Conservation (phyloP, 164 flowering plant genomes). For the Sextonia rubra region DNA sequence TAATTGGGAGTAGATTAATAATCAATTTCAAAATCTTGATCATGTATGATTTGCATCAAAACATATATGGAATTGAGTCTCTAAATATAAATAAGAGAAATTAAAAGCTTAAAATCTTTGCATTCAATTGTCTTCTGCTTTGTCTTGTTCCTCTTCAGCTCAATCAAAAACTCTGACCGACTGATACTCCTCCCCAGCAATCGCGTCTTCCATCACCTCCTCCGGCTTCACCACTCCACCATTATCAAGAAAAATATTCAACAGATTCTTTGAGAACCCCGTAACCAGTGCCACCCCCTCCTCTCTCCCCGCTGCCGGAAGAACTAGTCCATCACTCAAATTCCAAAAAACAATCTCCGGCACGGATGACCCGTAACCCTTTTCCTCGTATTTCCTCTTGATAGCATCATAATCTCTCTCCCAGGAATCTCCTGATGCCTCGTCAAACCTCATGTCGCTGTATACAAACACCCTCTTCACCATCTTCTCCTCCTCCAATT, state of each 20-base stretch:
- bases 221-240: constrained; percentile 34
- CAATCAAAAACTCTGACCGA: constrained; percentile 34
- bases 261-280: constrained; percentile 48
- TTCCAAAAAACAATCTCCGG: constrained; percentile 61
- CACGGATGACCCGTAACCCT: constrained; percentile 23
- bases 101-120: too few species aligned
- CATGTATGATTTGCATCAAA: too few species aligned
- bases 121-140: neutral
- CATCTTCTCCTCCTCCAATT: constrained; percentile 23
- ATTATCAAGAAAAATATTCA: constrained; percentile 38
- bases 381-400: constrained; percentile 27
- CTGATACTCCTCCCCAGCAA: constrained; percentile 30
- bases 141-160: neutral
- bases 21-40: too few species aligned
- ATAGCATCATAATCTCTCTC: constrained; percentile 44
- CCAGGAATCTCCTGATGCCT: constrained; percentile 35
- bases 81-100: too few species aligned
- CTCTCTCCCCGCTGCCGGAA: constrained; percentile 27
- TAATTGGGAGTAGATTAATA: too few species aligned
- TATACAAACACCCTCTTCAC: constrained; percentile 49
- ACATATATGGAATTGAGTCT: too few species aligned
- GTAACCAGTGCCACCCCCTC: constrained; percentile 50
- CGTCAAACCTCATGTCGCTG: constrained; percentile 59
- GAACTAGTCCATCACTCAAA: constrained; percentile 36
- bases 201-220: constrained; percentile 35